phyloP scores from a whole-genome alignment of 139 green algal genomes.

The Eudorina sp. region DNA sequence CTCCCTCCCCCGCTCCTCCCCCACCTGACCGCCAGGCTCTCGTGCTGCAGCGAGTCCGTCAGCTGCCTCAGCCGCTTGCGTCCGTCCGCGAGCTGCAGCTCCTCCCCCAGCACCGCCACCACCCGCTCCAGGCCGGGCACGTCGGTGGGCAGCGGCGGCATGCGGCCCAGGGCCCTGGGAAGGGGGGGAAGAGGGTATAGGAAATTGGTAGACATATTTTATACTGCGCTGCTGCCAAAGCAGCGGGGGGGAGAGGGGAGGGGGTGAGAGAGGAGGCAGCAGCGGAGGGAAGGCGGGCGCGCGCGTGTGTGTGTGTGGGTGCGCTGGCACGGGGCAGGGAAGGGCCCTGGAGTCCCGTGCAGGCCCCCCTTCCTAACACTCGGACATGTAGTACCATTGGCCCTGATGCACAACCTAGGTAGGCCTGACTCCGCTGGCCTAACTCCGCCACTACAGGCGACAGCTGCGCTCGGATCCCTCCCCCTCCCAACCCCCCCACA shows the following conservation, averaged over 20 bases:
- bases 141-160: conserved; percentile 69
- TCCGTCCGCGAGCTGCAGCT: conserved; percentile 44
- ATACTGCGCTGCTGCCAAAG: too few species aligned
- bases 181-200: conserved; percentile 27
- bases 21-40: conserved; percentile 68
- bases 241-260: background rate
- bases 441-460: too few species aligned
- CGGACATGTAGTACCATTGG: too few species aligned
- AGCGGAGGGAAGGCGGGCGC: too few species aligned
- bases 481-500: background rate
- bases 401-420: too few species aligned
- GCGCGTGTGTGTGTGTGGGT: background rate
- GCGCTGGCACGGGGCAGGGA: too few species aligned
- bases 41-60: conserved; percentile 64
- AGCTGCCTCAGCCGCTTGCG: conserved; percentile 67
- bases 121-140: conserved; percentile 54
- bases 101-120: conserved; percentile 59
- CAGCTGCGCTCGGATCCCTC: background rate
- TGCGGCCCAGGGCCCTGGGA: conserved; percentile 63
- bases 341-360: too few species aligned
- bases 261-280: background rate
- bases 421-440: too few species aligned
- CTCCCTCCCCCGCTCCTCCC: background rate
- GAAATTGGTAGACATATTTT: too few species aligned
- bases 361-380: too few species aligned